phyloP scores from a whole-genome alignment of 495 filamentous ascomycete genomes.

The Aspergillus funiculosus region DNA sequence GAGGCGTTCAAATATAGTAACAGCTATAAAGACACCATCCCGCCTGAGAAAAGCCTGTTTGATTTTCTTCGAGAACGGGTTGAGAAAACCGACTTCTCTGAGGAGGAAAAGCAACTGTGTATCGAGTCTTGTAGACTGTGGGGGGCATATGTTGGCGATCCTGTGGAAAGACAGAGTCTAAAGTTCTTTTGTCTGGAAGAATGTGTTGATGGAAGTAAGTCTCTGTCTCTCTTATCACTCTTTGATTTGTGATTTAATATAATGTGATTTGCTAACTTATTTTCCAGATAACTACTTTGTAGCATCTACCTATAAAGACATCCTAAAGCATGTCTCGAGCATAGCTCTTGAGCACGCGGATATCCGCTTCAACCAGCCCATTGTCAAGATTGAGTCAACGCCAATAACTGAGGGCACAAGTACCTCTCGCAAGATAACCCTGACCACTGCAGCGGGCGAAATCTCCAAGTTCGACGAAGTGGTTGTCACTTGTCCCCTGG shows the following conservation, averaged over 20 bases:
- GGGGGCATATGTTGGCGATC: constrained; percentile 83
- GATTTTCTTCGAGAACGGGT: constrained; percentile 71
- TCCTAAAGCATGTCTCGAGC: constrained; percentile 62
- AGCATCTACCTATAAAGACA: constrained; percentile 75
- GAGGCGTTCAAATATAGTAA: constrained; percentile 79
- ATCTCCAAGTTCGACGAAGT: constrained; percentile 69
- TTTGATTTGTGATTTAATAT: neutral
- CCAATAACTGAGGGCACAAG: constrained; percentile 13
- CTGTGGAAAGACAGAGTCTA: constrained; percentile 71
- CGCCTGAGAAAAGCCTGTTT: constrained; percentile 58
- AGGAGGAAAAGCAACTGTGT: constrained; percentile 47
- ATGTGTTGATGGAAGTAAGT: constrained; percentile 79
- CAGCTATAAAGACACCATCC: constrained; percentile 56
- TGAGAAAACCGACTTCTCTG: constrained; percentile 45
- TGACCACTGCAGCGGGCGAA: constrained; percentile 52
- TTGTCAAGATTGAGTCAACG: constrained; percentile 44
- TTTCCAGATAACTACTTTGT: constrained; percentile 77
- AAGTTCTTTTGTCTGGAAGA: constrained; percentile 96
- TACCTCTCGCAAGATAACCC: constrained; percentile 34
- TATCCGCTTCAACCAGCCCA: constrained; percentile 53
- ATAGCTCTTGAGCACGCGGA: constrained; percentile 56
- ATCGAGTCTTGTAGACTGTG: constrained; percentile 68
- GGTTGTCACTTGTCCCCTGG: constrained; percentile 77
- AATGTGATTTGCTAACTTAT: neutral
- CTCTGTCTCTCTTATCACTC: neutral